phyloP scores from a whole-genome alignment of 1,284 basidiomycete genomes.

The Neonothopanus nambi region DNA sequence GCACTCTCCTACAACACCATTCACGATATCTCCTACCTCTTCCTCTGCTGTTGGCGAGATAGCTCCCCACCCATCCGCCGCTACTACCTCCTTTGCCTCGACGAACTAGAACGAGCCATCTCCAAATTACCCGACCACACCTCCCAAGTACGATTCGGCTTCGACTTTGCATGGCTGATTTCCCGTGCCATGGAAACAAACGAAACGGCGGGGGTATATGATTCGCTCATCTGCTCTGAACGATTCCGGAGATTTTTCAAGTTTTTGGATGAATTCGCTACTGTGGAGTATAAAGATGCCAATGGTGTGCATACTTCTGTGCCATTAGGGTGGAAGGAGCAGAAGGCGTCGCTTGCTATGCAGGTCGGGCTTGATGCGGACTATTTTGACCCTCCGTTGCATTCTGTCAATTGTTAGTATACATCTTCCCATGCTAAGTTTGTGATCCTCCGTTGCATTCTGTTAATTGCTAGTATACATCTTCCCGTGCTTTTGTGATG shows the following conservation, averaged over 20 bases:
- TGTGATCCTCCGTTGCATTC: no score
- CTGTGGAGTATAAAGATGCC: not conserved
- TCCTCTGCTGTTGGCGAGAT: slow-evolving; percentile 4
- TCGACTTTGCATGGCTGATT: slow-evolving; percentile 3
- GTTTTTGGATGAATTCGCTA: not conserved
- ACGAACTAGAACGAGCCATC: slow-evolving; percentile 1
- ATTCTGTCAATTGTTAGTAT: no score
- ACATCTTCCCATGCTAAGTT: no score
- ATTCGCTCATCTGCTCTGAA: not conserved
- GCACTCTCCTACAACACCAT: not conserved
- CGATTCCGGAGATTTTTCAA: not conserved
- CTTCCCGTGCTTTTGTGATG: no score
- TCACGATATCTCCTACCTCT: slow-evolving; percentile 1
- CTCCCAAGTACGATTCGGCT: not conserved
- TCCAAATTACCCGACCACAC: not conserved
- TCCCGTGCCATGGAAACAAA: not conserved
- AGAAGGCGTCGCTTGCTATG: slow-evolving; percentile 5
- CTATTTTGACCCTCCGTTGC: slow-evolving; percentile 5
- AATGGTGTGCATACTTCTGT: no score
- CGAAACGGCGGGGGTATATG: not conserved
- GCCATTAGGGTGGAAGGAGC: slow-evolving; percentile 3
- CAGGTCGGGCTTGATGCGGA: slow-evolving; percentile 3
- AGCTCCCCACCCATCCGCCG: not conserved
- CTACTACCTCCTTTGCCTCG: not conserved
- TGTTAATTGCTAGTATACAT: no score